Evolutionary conservation across 2,329 filamentous ascomycete species (phyloP).

Genomic region (Epicoccum nigrum): DNA sequence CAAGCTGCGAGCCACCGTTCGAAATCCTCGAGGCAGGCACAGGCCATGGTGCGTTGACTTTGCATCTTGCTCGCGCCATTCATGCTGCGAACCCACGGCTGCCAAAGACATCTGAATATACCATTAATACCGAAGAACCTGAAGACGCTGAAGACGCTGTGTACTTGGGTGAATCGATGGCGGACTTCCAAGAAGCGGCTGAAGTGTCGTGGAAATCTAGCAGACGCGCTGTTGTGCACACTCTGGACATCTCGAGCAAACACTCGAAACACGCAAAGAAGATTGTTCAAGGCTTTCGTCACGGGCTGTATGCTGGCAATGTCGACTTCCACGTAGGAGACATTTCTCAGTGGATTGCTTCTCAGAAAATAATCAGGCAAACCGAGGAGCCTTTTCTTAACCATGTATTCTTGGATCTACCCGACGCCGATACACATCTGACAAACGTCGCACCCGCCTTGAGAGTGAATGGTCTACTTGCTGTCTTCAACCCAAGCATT

Average conservation of each 20-base stretch:
- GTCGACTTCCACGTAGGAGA: constrained; percentile 76
- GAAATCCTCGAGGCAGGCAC: constrained; percentile 86
- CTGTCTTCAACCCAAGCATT: constrained; percentile 77
- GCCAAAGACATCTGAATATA: constrained; percentile 39
- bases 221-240: constrained; percentile 75
- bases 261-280: constrained; percentile 69
- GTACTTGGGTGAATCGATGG: constrained; percentile 40
- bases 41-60: constrained; percentile 79
- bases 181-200: constrained; percentile 38
- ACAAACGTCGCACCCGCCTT: constrained; percentile 62
- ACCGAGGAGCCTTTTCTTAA: constrained; percentile 66
- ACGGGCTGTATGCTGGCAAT: constrained; percentile 71
- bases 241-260: constrained; percentile 68
- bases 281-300: constrained; percentile 69
- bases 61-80: constrained; percentile 76
- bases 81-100: constrained; percentile 71
- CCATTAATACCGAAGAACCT: constrained; percentile 26
- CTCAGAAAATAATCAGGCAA: constrained; percentile 48
- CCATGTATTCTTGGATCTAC: constrained; percentile 76
- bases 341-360: constrained; percentile 67
- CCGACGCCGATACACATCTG: constrained; percentile 63
- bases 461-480: constrained; percentile 66
- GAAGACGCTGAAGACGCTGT: constrained; percentile 41
- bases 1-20: constrained; percentile 54
- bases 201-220: constrained; percentile 47